Evolutionary conservation across 306 rosid species (phyloP).

Genomic region (Acmispon strigosus): DNA sequence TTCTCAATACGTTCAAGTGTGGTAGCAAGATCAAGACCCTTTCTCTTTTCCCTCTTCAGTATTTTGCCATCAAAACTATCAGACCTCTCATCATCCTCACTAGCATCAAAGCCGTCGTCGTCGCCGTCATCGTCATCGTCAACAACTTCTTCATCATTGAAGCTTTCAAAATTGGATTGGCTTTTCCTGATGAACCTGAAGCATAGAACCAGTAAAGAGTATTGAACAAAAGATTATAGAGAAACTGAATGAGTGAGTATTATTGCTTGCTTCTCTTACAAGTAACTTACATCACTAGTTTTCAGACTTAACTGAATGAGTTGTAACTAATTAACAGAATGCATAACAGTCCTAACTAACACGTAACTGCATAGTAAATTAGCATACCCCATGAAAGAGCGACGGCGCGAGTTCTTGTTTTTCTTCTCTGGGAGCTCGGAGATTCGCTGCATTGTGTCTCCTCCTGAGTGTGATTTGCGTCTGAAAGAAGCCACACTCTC

Average conservation of each 20-base stretch:
- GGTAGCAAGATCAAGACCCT: conserved; percentile 96
- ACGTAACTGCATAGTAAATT: no score
- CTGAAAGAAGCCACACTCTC: conserved; percentile 45
- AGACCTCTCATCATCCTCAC: conserved; percentile 41
- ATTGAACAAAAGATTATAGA: not conserved
- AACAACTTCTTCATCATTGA: conserved; percentile 19
- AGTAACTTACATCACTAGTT: no score
- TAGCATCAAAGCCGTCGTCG: conserved; percentile 25
- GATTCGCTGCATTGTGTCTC: conserved; percentile 49
- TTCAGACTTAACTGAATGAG: no score
- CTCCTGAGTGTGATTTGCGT: conserved; percentile 38
- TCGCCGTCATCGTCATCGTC: conserved; percentile 19
- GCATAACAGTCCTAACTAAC: no score
- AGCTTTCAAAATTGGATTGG: conserved; percentile 34
- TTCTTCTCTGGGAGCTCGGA: conserved; percentile 62
- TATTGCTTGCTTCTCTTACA: no score
- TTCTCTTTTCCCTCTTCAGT: conserved; percentile 71
- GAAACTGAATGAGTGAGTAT: no score
- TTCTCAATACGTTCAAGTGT: conserved; percentile 98
- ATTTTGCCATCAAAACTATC: conserved; percentile 42
- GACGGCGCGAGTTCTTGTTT: conserved; percentile 48
- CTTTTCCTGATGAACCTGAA: conserved; percentile 60
- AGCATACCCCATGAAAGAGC: conserved; percentile 40
- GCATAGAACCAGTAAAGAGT: no score
- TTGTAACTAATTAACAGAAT: no score